Evolutionary conservation across 352 stramenopile genomes (phyloP), one percentile per base, ranked within the genome.

Genomic region (Thraustochytrium sp.): DNA sequence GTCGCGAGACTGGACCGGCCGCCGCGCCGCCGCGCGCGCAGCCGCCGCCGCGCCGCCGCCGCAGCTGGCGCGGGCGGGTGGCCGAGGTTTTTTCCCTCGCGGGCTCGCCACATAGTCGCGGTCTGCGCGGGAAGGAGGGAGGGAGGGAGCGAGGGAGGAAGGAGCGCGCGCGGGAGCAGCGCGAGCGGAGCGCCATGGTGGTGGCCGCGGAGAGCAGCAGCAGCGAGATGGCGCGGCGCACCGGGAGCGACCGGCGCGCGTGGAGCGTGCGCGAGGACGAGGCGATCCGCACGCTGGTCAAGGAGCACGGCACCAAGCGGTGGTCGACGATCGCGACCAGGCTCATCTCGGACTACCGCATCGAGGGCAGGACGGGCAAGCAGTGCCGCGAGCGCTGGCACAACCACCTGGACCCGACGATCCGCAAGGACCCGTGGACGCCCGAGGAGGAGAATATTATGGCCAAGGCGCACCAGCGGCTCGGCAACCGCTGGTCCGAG

Each of bases 401-500:
- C 76, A 98, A 98, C 86, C 93, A 97, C 86, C 87, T 98, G n/a
- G 92, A 96, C 82, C 95, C 95, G 1, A 62, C 26, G 8, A 61
- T 84, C 16, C 55, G 42, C 44, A 84, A 84, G 38, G 75, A 54
- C 0, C 61, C 75, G 16, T 84, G 75, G 75, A 84, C 75, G 5
- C 11, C 23, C 26, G 75, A 84, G 26, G 75, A 96, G 80, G 92
- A 97, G 84, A 90, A 94, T 51, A 92, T 92, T 61, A 92, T 96
- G 37, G 94, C 94, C 65, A 85, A 89, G 54, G 90, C 89, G 84
- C 92, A 96, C 73, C 89, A 94, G 53, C 89, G 89, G 46, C 87
- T 96, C 38, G 96, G 96, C 5, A 98, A 96, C 86, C 95, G 97
- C 84, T 98, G 96, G 96, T 96, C 94, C 78, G 95, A 98, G 85